Conservation (phyloP, 257 asterid species). For the Jasminum sambac region DNA sequence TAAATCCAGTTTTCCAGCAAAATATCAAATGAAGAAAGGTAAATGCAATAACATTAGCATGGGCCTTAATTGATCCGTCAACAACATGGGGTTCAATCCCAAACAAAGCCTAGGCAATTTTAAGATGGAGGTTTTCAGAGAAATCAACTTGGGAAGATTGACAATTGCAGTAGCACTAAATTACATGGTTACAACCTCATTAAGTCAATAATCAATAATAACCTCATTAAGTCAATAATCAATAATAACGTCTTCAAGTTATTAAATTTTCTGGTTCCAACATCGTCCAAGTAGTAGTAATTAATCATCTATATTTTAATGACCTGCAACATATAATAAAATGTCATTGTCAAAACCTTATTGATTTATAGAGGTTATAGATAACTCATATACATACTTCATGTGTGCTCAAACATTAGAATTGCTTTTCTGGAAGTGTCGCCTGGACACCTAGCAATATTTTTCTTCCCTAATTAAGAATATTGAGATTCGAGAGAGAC, state of each 20-base stretch:
- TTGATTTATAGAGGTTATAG: background rate
- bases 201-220: no score
- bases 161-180: background rate
- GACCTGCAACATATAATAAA: no score
- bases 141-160: background rate
- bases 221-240: no score
- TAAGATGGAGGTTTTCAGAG: background rate
- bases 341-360: no score
- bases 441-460: background rate
- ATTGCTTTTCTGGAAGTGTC: no score
- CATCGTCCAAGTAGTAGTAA: no score
- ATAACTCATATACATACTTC: background rate
- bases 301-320: no score
- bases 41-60: constrained; percentile 3
- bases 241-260: no score
- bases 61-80: constrained; percentile 5
- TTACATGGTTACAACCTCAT: no score
- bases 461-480: background rate
- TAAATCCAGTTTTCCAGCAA: constrained; percentile 14
- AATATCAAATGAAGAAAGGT: constrained; percentile 22
- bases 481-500: background rate
- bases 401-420: background rate
- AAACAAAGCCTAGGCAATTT: background rate
- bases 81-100: constrained; percentile 7
- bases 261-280: no score